Evolutionary conservation across 192 early-diverging fungal genomes (phyloP), one percentile per base, ranked within the genome.

Genomic region (Coemansia reversa): DNA sequence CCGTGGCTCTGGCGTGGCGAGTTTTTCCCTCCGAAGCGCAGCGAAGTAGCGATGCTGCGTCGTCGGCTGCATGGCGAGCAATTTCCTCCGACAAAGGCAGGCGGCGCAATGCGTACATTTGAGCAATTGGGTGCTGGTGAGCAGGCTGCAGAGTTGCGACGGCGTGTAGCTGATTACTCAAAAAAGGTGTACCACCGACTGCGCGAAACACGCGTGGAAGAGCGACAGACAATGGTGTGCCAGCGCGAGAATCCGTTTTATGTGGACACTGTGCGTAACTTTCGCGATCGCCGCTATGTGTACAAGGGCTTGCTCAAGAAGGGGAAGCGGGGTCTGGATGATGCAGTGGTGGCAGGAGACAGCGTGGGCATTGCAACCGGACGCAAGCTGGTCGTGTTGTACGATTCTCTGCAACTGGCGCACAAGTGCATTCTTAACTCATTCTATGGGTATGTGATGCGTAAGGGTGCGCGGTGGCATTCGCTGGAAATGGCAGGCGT

Each of bases 401-500:
- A 96, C 65, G 97, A 99, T 72, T 99, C 97, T 18, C 85, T 99
- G 53, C 97, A 99, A 70, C 72, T 97, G 33, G 97, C 97, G 25
- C 97, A 99, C 85, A 99, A 99, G 84, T 95, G 91, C 75, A 91
- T 92, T 78, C 76, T 90, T 25, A 91, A 92, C 73, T 98, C 95
- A 11, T 99, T 97, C 74, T 98, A 98, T 65, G 97, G 97, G 19
- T 99, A 99, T 75, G 97, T 99, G 12, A 99, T 97, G 97, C 82
- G 95, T 60, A 99, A 96, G 83, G 95, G 95, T 5, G 92, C 95
- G 1, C 87, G 97, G 35, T 99, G 97, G 97, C 94, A 94, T 74
- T 97, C 94, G 8, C 89, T 99, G 84, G 94, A 97, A 77, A 99
- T 99, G 97, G 97, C 94, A 0, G 97, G 97, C 20, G 93, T 99